A percentile compares a stretch with the other conserved stretches of the same genome.
phyloP scores from a whole-genome alignment of 2,329 filamentous ascomycete genomes.

The Verruconis gallopava region DNA sequence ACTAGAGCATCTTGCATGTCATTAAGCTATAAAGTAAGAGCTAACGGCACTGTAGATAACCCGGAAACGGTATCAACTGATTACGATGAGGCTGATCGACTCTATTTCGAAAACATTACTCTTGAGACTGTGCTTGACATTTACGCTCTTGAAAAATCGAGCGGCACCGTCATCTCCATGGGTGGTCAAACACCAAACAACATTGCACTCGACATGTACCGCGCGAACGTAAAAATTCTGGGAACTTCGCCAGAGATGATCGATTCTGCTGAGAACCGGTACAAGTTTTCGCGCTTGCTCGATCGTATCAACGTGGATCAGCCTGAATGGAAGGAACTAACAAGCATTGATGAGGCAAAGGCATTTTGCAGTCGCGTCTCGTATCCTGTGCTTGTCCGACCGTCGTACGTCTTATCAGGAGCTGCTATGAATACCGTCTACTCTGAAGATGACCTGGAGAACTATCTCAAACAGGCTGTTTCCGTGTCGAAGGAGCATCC shows the following conservation, averaged over 20 bases:
- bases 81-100: constrained; percentile 83
- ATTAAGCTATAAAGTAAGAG: background rate
- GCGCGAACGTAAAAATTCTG: constrained; percentile 80
- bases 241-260: constrained; percentile 99
- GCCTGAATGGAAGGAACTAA: constrained; percentile 95
- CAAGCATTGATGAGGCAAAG: constrained; percentile 81
- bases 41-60: constrained; percentile 44
- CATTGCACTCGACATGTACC: constrained; percentile 79
- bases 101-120: constrained; percentile 95
- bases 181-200: constrained; percentile 97
- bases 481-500: constrained; percentile 93
- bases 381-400: constrained; percentile 88
- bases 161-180: constrained; percentile 86
- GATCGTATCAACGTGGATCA: constrained; percentile 92
- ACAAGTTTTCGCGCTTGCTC: constrained; percentile 97
- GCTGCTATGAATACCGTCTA: constrained; percentile 99
- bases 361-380: constrained; percentile 77
- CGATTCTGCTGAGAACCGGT: constrained; percentile 90
- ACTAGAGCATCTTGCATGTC: background rate
- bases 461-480: constrained; percentile 77
- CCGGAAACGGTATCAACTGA: constrained; percentile 84
- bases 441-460: constrained; percentile 81
- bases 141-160: constrained; percentile 73
- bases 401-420: constrained; percentile 92
- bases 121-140: constrained; percentile 86